Conservation (phyloP, 2,329 filamentous ascomycete genomes). For the Ophiostoma angusticollis region DNA sequence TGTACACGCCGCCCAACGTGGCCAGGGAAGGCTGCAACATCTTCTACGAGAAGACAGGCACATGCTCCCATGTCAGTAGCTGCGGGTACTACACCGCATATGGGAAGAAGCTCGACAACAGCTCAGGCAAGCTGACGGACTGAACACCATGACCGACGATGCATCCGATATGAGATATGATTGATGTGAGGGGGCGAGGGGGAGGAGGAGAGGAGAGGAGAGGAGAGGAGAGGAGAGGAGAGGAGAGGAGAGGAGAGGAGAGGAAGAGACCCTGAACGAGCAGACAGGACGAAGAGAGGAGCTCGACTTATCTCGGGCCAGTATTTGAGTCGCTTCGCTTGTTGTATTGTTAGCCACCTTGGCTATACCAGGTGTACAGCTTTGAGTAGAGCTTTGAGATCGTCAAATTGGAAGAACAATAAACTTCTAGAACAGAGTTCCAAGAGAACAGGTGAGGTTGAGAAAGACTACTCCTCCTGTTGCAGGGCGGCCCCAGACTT, state of each 20-base stretch:
- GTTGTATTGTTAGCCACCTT: too few species aligned
- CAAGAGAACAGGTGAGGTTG: slow-evolving; percentile 10
- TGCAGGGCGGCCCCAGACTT: too few species aligned
- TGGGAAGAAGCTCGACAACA: slow-evolving; percentile 30
- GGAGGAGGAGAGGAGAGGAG: background rate
- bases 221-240: too few species aligned
- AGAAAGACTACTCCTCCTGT: background rate
- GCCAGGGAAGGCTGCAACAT: slow-evolving; percentile 70
- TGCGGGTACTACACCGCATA: slow-evolving; percentile 59
- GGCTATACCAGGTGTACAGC: too few species aligned
- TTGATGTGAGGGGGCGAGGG: background rate
- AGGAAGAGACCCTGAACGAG: too few species aligned
- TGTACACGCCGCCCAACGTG: slow-evolving; percentile 84
- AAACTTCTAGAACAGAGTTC: background rate
- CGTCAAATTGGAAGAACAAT: background rate
- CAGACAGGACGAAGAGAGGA: too few species aligned
- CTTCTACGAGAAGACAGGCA: slow-evolving; percentile 66
- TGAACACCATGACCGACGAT: too few species aligned
- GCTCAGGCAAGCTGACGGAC: too few species aligned
- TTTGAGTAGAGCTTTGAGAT: too few species aligned
- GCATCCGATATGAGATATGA: slow-evolving; percentile 4
- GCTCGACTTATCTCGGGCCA: too few species aligned
- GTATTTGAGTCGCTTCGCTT: too few species aligned
- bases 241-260: too few species aligned
- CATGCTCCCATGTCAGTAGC: slow-evolving; percentile 56